A percentile compares a stretch with the other conserved stretches of the same genome.
Evolutionary conservation across 805 yeast species (phyloP).

Genomic region (Saccharomycopsis capsularis): DNA sequence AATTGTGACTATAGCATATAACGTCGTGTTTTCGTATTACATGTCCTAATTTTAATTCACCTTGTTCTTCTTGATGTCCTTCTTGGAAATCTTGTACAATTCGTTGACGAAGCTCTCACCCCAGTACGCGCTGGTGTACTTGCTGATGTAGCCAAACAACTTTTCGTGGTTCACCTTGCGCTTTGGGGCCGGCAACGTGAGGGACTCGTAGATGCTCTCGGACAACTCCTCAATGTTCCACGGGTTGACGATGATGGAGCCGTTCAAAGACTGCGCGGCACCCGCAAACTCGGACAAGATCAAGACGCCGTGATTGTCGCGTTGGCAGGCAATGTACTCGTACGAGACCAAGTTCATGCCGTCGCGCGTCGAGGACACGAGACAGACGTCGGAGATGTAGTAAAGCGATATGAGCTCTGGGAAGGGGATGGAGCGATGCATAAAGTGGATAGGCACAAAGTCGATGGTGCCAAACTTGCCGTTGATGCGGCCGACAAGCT

Average conservation of each 20-base stretch:
- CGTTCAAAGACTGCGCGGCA: conserved; percentile 97
- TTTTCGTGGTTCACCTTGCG: conserved; percentile 70
- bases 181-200: conserved; percentile 81
- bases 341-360: conserved; percentile 97
- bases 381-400: conserved; percentile 79
- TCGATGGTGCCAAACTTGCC: conserved; percentile 96
- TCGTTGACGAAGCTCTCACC: conserved; percentile 94
- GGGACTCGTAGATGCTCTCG: conserved; percentile 75
- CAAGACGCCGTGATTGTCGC: conserved; percentile 75
- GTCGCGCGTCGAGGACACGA: conserved; percentile 91
- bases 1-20: no score
- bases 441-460: conserved; percentile 93
- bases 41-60: no score
- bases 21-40: no score
- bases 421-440: conserved; percentile 88
- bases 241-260: conserved; percentile 90
- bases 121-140: conserved; percentile 95
- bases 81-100: conserved; percentile 39
- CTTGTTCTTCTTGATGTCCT: background rate
- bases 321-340: conserved; percentile 95
- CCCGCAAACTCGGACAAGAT: conserved; percentile 95
- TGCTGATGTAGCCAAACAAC: conserved; percentile 78
- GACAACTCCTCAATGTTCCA: conserved; percentile 97
- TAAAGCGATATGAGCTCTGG: conserved; percentile 88
- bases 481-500: conserved; percentile 91